A percentile compares a stretch with the other conserved stretches of the same genome.
Evolutionary conservation across 1,139 yeast species (phyloP).

Genomic region (Lodderomyces pseudojiufengensis): DNA sequence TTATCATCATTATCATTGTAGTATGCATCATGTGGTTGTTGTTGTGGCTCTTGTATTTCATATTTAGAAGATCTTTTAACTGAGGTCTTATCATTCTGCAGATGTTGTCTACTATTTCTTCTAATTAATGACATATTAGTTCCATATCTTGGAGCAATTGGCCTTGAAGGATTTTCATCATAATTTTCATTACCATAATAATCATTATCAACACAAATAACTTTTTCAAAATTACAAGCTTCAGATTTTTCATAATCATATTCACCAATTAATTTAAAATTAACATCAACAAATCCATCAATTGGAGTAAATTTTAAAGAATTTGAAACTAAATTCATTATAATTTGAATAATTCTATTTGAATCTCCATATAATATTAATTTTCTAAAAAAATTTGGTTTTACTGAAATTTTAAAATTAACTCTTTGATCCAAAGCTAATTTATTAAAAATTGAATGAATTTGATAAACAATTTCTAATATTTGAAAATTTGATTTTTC

Average conservation of each 20-base stretch:
- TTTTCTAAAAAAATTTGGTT: slow-evolving; percentile 58
- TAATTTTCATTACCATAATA: slow-evolving; percentile 4
- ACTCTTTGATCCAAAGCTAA: slow-evolving; percentile 79
- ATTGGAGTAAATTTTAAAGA: slow-evolving; percentile 82
- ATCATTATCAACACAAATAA: too few species aligned
- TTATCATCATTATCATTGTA: slow-evolving; percentile 21
- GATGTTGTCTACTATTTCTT: too few species aligned
- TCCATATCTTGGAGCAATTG: not conserved
- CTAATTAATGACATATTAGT: not conserved
- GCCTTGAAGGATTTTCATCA: not conserved
- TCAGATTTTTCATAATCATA: slow-evolving; percentile 51
- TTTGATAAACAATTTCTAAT: slow-evolving; percentile 75
- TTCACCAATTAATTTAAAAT: slow-evolving; percentile 64
- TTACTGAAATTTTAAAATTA: slow-evolving; percentile 51
- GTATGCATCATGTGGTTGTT: not conserved
- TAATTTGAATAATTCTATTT: slow-evolving; percentile 79
- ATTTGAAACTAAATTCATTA: slow-evolving; percentile 51
- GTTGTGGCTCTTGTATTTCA: slow-evolving; percentile 1
- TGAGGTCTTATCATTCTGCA: too few species aligned
- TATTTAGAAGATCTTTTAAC: not conserved
- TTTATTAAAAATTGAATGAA: slow-evolving; percentile 82
- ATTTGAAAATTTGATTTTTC: slow-evolving; percentile 77
- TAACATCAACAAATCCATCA: slow-evolving; percentile 74
- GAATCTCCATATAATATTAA: slow-evolving; percentile 79
- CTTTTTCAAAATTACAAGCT: slow-evolving; percentile 27